Percentiles rank a stretch among this genome's conserved stretches.
These are phyloP conservation scores for Fusarium zealandicum DNA, from an alignment of 2,329 filamentous ascomycete species.

Conservation along the genomic window DNA sequence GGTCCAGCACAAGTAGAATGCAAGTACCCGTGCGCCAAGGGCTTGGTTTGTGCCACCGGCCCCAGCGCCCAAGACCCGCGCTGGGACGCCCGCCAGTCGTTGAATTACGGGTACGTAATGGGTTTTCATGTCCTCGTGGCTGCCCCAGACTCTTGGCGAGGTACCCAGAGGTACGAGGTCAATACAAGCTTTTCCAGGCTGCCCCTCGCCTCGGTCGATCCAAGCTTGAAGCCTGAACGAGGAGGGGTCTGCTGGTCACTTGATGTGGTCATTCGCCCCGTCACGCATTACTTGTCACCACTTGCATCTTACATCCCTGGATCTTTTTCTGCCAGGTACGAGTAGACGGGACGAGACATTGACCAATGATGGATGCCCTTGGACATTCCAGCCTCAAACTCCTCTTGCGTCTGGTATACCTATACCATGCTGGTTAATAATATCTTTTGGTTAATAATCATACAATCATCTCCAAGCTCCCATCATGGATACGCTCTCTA, in stretches of 20 bases:
- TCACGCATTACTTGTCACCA: no score
- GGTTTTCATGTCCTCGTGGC: constrained; percentile 29
- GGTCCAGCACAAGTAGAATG: constrained; percentile 27
- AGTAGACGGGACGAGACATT: no score
- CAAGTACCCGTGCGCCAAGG: constrained; percentile 24
- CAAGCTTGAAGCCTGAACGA: neutral
- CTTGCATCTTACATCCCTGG: no score
- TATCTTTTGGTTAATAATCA: no score
- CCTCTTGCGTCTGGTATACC: no score
- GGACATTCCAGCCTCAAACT: no score
- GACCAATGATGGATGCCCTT: no score
- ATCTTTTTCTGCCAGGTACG: no score
- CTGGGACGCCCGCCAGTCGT: constrained; percentile 21
- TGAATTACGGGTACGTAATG: constrained; percentile 30
- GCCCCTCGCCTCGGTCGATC: neutral
- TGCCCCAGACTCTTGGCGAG: constrained; percentile 34
- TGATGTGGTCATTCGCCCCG: constrained; percentile 16
- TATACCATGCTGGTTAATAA: no score
- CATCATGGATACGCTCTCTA: no score
- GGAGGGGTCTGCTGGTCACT: constrained; percentile 7
- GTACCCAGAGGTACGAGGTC: constrained; percentile 28
- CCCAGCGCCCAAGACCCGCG: constrained; percentile 9
- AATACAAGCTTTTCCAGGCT: constrained; percentile 36
- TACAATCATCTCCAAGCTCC: constrained; percentile 6
- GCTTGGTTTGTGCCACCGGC: constrained; percentile 27